phyloP scores from a whole-genome alignment of 805 yeast genomes.

The Cyberlindnera subsufficiens region DNA sequence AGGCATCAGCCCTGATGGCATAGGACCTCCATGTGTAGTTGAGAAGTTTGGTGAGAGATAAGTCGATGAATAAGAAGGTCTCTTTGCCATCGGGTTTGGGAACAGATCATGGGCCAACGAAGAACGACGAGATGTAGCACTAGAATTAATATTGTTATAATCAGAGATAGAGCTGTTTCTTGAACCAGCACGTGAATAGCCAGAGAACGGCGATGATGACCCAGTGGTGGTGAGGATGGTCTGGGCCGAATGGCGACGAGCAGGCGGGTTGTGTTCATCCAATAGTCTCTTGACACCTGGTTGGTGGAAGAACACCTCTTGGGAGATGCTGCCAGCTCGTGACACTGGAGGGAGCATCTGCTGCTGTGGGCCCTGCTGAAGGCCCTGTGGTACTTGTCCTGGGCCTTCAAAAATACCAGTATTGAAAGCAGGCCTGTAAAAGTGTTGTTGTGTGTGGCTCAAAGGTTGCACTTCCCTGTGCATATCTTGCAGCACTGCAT shows the following conservation, averaged over 20 bases:
- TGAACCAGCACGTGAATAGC: constrained; percentile 29
- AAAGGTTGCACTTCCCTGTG: constrained; percentile 1
- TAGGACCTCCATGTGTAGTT: constrained; percentile 16
- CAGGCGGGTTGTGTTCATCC: constrained; percentile 22
- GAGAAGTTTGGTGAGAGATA: constrained; percentile 20
- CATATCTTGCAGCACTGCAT: constrained; percentile 15
- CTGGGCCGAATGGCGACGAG: constrained; percentile 24
- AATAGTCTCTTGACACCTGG: constrained; percentile 24
- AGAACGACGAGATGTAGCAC: constrained; percentile 31
- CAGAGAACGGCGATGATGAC: constrained; percentile 28
- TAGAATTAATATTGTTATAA: constrained; percentile 10
- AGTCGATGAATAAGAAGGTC: constrained; percentile 17
- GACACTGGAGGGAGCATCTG: constrained; percentile 15
- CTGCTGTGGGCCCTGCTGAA: constrained; percentile 10
- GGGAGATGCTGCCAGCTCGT: constrained; percentile 20
- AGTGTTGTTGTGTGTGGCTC: constrained; percentile 1
- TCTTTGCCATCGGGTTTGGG: constrained; percentile 26
- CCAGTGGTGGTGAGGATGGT: constrained; percentile 20
- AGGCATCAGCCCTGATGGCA: background rate
- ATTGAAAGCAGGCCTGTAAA: constrained; percentile 12
- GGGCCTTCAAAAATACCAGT: constrained; percentile 15
- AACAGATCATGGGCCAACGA: constrained; percentile 38
- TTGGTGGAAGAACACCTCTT: constrained; percentile 20
- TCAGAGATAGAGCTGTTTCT: constrained; percentile 36
- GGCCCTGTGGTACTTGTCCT: background rate